Evolutionary conservation across 2,329 filamentous ascomycete genomes (phyloP), one percentile per base, ranked within the genome.

Genomic region (Raffaelea albimanens): DNA sequence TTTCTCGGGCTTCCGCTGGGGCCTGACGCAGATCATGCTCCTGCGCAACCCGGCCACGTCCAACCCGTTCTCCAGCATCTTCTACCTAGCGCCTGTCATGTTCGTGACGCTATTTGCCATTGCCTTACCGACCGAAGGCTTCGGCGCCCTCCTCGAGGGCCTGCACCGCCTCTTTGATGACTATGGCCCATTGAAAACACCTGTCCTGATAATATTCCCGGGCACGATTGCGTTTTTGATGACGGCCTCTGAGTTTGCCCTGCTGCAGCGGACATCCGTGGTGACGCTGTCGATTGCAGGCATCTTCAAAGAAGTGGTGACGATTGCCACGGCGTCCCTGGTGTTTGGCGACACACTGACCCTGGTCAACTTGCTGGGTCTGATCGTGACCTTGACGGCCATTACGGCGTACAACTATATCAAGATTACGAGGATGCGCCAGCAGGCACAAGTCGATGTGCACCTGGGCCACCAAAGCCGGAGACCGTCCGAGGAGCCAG

Each of bases 281-380:
- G 93, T 98, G 45, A 97, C 93, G 0, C 75, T 98, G 41, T 94
- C 86, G 45, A 96, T 98, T 57, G 95, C 90, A 53, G 93, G 93
- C 52, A 97, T 98, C 52, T 97, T 98, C 74, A 98, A 98, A 64
- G 93, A 98, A 68, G 93, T 97, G 38, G 83, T 98, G 47, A 98
- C 93, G 14, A 97, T 98, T 59, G 83, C 80, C 38, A 89, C 88
- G 1, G 91, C 91, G 0, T 85, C 88, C 9, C 64, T 94, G 23
- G 81, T 95, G 4, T 98, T 96, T 69, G 78, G 93, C 57, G 93
- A 98, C 62, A 79, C 77, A 43, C 77, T 98, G 41, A 96, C 90
- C 0, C 71, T 83, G 0, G 80, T 98, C 69, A 98, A 98, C 63
- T 70, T 96, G 10, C 77, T 85, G 16, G 93, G 93, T 8, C 71